phyloP scores from a whole-genome alignment of 2,329 filamentous ascomycete genomes.

The Calonectria pteridis region DNA sequence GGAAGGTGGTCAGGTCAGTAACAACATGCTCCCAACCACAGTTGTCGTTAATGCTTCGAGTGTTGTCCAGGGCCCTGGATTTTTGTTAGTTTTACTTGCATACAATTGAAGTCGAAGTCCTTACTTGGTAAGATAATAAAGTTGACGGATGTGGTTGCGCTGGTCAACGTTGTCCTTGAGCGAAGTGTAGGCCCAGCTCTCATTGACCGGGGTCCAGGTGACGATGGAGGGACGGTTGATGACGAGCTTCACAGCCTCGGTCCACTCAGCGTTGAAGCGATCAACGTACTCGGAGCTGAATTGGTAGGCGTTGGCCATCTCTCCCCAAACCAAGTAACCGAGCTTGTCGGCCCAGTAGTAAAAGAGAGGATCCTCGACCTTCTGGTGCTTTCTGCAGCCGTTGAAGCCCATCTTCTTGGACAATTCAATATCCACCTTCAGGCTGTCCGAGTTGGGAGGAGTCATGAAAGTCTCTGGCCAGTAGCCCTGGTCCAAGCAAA shows the following conservation, averaged over 20 bases:
- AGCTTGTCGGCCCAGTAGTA: slow-evolving; percentile 72
- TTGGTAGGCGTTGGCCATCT: slow-evolving; percentile 74
- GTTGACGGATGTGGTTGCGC: slow-evolving; percentile 71
- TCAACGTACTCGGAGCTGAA: slow-evolving; percentile 70
- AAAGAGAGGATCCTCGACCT: slow-evolving; percentile 72
- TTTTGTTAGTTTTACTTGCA: slow-evolving; percentile 18
- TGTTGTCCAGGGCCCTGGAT: slow-evolving; percentile 66
- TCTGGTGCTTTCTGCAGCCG: slow-evolving; percentile 74
- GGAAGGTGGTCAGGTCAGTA: slow-evolving; percentile 75
- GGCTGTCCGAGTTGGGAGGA: slow-evolving; percentile 60
- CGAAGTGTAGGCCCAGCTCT: slow-evolving; percentile 73
- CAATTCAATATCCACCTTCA: slow-evolving; percentile 66
- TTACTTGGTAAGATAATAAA: slow-evolving; percentile 75
- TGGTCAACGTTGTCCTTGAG: slow-evolving; percentile 69
- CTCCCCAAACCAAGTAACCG: slow-evolving; percentile 73
- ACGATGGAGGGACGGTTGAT: slow-evolving; percentile 75
- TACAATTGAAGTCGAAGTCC: slow-evolving; percentile 17
- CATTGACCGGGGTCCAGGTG: slow-evolving; percentile 76
- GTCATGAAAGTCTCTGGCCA: slow-evolving; percentile 73
- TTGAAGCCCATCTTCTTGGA: slow-evolving; percentile 73
- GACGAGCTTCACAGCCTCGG: slow-evolving; percentile 71
- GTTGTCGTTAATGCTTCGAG: slow-evolving; percentile 76
- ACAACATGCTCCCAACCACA: slow-evolving; percentile 78
- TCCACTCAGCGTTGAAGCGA: slow-evolving; percentile 75
- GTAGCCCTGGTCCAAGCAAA: slow-evolving; percentile 73